A percentile compares a stretch with the other conserved stretches of the same genome.
These are phyloP conservation scores for Cercospora nicotianae DNA, from an alignment of 2,329 filamentous ascomycete genomes.

Conservation along the genomic window DNA sequence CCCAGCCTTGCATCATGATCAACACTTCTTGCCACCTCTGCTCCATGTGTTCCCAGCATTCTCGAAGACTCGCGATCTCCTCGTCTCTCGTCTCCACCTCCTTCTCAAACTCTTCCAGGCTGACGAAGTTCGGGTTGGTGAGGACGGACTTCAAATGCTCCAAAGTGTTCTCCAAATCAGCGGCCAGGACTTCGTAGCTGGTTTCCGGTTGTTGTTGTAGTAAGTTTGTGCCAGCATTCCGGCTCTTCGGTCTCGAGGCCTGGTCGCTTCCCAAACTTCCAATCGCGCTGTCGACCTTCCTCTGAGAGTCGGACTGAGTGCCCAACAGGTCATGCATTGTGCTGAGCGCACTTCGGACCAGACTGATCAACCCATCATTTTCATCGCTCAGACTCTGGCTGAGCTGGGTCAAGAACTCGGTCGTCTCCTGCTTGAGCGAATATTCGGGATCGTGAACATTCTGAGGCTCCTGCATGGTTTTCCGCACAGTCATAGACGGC, in stretches of 20 bases:
- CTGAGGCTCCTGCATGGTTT: slow-evolving; percentile 44
- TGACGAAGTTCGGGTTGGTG: slow-evolving; percentile 94
- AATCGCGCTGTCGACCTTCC: slow-evolving; percentile 35
- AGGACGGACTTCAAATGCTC: slow-evolving; percentile 79
- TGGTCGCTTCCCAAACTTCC: slow-evolving; percentile 35
- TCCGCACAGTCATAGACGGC: slow-evolving; percentile 52
- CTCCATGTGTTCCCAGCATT: slow-evolving; percentile 94
- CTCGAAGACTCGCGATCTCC: slow-evolving; percentile 78
- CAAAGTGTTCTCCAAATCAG: slow-evolving; percentile 74
- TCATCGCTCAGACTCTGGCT: slow-evolving; percentile 85
- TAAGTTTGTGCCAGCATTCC: slow-evolving; percentile 26
- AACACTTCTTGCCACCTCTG: slow-evolving; percentile 85
- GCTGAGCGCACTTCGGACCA: slow-evolving; percentile 70
- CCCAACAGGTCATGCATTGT: slow-evolving; percentile 67
- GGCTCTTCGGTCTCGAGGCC: slow-evolving; percentile 25
- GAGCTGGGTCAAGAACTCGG: slow-evolving; percentile 82
- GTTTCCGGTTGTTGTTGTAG: slow-evolving; percentile 53
- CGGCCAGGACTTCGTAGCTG: slow-evolving; percentile 67
- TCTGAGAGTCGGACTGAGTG: slow-evolving; percentile 43
- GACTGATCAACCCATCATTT: slow-evolving; percentile 75
- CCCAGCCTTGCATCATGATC: slow-evolving; percentile 88
- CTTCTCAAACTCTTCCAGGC: slow-evolving; percentile 88
- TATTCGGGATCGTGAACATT: slow-evolving; percentile 60
- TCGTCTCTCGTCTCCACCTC: slow-evolving; percentile 91
- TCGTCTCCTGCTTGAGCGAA: slow-evolving; percentile 81